These are phyloP conservation scores for Yamadazyma triangularis DNA, from an alignment of 1,139 yeast genomes.

Conservation along the genomic window DNA sequence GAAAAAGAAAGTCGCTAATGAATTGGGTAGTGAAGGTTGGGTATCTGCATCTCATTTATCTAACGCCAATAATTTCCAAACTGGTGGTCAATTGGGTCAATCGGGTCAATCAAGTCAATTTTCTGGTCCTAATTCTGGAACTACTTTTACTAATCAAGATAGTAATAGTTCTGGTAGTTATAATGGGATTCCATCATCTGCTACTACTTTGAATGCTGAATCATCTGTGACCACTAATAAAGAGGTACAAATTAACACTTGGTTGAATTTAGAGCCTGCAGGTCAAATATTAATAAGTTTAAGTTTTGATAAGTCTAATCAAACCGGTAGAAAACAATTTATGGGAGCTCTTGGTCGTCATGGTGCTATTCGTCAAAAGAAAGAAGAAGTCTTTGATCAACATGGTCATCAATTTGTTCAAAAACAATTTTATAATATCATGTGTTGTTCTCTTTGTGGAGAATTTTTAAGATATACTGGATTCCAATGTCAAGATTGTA, in stretches of 20 bases:
- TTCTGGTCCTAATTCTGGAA: background rate
- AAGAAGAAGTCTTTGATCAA: conserved; percentile 91
- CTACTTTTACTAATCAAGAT: background rate
- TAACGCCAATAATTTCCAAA: conserved; percentile 6
- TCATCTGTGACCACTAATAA: conserved; percentile 3
- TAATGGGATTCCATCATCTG: conserved; percentile 1
- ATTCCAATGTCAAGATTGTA: conserved; percentile 94
- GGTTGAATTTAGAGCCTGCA: conserved; percentile 92
- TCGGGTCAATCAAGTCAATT: background rate
- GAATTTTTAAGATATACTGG: conserved; percentile 93
- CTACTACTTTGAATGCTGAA: background rate
- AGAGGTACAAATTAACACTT: conserved; percentile 53
- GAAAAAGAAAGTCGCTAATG: conserved; percentile 79
- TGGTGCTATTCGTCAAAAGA: conserved; percentile 94
- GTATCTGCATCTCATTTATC: conserved; percentile 66
- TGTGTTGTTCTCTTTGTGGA: conserved; percentile 97
- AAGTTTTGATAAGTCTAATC: conserved; percentile 69
- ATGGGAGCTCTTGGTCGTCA: conserved; percentile 89
- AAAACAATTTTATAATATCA: conserved; percentile 90
- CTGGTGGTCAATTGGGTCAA: background rate
- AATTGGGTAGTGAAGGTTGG: conserved; percentile 78
- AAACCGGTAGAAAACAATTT: conserved; percentile 48
- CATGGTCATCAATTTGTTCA: conserved; percentile 97
- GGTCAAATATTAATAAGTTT: conserved; percentile 80
- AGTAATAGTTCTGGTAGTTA: conserved; percentile 1